Percentiles rank a stretch among this genome's conserved stretches.
phyloP scores from a whole-genome alignment of 2,329 filamentous ascomycete species.

The Aspergillus oerlinghausenensis region DNA sequence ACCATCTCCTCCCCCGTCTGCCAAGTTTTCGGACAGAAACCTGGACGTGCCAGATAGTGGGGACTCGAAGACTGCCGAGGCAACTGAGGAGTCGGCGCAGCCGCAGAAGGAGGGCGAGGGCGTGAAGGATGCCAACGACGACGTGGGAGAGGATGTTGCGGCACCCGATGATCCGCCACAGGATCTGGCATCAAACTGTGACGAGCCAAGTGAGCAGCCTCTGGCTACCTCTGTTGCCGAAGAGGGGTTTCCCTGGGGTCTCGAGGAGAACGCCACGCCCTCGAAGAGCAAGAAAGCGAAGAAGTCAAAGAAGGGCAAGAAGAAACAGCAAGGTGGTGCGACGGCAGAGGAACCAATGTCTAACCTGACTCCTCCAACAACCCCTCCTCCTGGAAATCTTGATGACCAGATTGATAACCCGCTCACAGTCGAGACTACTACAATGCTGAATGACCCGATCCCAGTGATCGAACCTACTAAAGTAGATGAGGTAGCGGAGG shows the following conservation, averaged over 20 bases:
- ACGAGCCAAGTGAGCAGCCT: slow-evolving; percentile 2
- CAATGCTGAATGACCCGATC: slow-evolving; percentile 6
- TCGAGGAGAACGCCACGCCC: neutral
- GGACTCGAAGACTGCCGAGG: slow-evolving; percentile 7
- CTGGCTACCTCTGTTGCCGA: slow-evolving; percentile 1
- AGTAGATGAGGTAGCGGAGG: neutral
- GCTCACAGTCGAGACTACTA: slow-evolving; percentile 2
- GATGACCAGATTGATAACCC: slow-evolving; percentile 9
- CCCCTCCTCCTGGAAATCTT: slow-evolving; percentile 27
- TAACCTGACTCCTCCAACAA: slow-evolving; percentile 36
- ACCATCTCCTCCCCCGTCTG: slow-evolving; percentile 24
- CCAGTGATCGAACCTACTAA: neutral
- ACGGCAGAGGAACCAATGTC: slow-evolving; percentile 21
- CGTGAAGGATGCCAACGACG: neutral
- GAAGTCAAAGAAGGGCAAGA: slow-evolving; percentile 27
- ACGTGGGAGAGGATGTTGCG: neutral
- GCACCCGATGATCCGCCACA: slow-evolving; percentile 5
- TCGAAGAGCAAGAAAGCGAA: slow-evolving; percentile 23
- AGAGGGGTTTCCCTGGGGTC: slow-evolving; percentile 1
- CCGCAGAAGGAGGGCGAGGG: neutral
- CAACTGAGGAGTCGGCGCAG: neutral
- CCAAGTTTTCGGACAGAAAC: neutral
- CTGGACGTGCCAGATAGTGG: neutral
- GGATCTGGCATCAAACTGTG: neutral
- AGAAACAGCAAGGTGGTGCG: slow-evolving; percentile 20